Evolutionary conservation across 306 rosid species (phyloP).

Genomic region (Casuarina glauca): DNA sequence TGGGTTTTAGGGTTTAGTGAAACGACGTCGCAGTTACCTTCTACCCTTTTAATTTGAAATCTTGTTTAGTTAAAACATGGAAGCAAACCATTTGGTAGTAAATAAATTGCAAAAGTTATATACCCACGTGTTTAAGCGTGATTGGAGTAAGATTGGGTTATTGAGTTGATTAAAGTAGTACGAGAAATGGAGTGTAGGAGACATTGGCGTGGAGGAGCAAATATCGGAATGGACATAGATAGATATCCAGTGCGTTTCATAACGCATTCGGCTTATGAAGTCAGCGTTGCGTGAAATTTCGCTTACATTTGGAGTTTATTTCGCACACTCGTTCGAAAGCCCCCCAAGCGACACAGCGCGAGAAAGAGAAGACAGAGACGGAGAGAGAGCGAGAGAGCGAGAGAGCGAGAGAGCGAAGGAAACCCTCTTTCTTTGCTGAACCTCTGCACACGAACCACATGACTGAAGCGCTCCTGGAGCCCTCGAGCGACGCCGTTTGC

Average conservation of each 20-base stretch:
- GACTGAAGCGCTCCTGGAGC: constrained; percentile 34
- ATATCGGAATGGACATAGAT: background rate
- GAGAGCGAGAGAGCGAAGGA: constrained; percentile 16
- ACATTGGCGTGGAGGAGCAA: background rate
- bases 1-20: background rate
- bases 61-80: too few species aligned
- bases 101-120: too few species aligned
- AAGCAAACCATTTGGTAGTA: too few species aligned
- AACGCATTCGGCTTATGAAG: background rate
- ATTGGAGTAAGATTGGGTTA: too few species aligned
- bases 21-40: background rate
- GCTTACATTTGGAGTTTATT: constrained; percentile 37
- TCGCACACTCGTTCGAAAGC: constrained; percentile 47
- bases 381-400: constrained; percentile 3
- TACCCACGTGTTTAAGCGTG: too few species aligned
- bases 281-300: constrained; percentile 33
- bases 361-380: background rate
- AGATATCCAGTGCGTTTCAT: background rate
- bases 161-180: too few species aligned
- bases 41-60: background rate
- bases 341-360: constrained; percentile 29
- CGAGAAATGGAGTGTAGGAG: too few species aligned
- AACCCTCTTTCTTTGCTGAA: constrained; percentile 28
- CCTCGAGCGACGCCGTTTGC: constrained; percentile 38
- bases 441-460: constrained; percentile 30